A percentile compares a stretch with the other conserved stretches of the same genome.
These are phyloP conservation scores for Chrysosporium queenslandicum DNA, from an alignment of 2,329 filamentous ascomycete genomes.

Conservation along the genomic window DNA sequence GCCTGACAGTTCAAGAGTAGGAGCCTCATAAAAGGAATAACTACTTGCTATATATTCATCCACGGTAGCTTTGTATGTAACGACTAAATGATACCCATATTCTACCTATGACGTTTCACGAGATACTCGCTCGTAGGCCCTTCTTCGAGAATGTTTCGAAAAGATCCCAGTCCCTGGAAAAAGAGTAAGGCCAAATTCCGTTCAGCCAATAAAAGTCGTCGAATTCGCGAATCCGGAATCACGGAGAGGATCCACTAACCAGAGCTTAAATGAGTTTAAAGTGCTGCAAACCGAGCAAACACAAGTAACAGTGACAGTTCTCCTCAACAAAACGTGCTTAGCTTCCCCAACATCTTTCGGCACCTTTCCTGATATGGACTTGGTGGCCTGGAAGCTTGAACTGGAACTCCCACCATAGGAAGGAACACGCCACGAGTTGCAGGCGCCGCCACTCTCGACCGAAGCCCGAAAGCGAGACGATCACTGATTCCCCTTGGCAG, in stretches of 20 bases:
- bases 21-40: too few species aligned
- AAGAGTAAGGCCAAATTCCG: not conserved
- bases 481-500: too few species aligned
- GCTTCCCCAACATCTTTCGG: slow-evolving; percentile 4
- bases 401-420: too few species aligned
- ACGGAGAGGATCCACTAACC: not conserved
- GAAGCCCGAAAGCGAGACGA: too few species aligned
- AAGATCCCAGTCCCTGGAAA: not conserved
- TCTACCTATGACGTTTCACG: too few species aligned
- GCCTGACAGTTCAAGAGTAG: too few species aligned
- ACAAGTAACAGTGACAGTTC: not conserved
- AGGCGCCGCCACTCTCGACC: too few species aligned
- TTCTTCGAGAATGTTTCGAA: not conserved
- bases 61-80: not conserved
- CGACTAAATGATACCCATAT: slow-evolving; percentile 1
- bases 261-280: slow-evolving; percentile 1
- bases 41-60: too few species aligned
- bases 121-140: not conserved
- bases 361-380: not conserved
- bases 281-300: not conserved
- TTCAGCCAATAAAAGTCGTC: not conserved
- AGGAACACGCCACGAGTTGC: too few species aligned
- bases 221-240: too few species aligned
- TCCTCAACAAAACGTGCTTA: slow-evolving; percentile 1
- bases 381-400: not conserved